Evolutionary conservation across 345 rosid species (phyloP), one percentile per base, ranked within the genome.

Genomic region (Brassica incana): DNA sequence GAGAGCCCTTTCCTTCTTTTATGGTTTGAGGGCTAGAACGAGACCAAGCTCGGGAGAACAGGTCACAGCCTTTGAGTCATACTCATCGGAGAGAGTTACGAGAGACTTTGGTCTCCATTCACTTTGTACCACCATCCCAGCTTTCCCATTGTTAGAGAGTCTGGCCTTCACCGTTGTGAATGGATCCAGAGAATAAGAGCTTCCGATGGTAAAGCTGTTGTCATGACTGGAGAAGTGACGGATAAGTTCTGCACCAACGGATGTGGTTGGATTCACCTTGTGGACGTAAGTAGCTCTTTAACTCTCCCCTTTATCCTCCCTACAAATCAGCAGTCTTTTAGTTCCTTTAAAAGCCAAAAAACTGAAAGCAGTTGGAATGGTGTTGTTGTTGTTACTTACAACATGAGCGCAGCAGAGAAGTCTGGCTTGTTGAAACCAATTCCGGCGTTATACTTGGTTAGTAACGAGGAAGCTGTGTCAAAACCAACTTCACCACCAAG

Each of bases 21-120:
- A 90, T 69, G 96, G 97, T 86, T 87, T 90, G 71, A 90, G 91
- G 63, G 91, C 90, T 15, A 92, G 80, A 11, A 92, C 88, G 10
- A 90, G 91, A 73, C 97, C 97, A 14, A 86, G 11, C 88, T 84
- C 89, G 2, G 95, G 90, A 23, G 88, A 72, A 62, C 90, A 83
- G 73, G 80, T 80, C 65, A 74, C 72, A 65, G 87, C 78, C 80
- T 87, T 89, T 1, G 91, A 73, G 78, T 92, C 96, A 35, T 83
- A 87, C 84, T 92, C 97, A 0, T 89, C 91, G 1, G 97, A 92
- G 43, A 92, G 40, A 0, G 90, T 92, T 29, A 89, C 25, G 23
- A 85, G 84, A 1, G 97, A 92, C 72, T 87, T 90, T 0, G 90
- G 92, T 84, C 96, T 88, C 94, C 97, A 92, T 75, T 88, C 94